Conservation (phyloP, 371 early-diverging fungal species). For the Mortierella sp. region DNA sequence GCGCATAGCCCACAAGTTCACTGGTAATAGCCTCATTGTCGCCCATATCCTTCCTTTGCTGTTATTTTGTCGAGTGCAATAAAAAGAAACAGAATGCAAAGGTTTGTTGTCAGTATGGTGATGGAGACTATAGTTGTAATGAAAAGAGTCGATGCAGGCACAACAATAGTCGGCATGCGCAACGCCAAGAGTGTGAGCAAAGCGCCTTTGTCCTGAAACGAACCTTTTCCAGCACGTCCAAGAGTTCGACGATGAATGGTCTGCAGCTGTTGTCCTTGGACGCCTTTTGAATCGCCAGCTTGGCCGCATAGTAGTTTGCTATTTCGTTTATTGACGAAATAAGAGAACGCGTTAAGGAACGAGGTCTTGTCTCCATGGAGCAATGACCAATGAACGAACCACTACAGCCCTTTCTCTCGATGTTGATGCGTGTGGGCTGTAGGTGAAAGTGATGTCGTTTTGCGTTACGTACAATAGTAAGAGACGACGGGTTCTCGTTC, state of each 20-base stretch:
- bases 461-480: constrained; percentile 83
- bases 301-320: constrained; percentile 93
- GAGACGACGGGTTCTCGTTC: constrained; percentile 87
- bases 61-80: neutral
- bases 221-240: constrained; percentile 87
- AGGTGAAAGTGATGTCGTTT: neutral
- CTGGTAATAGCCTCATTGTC: constrained; percentile 82
- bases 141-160: neutral
- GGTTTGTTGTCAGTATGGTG: neutral
- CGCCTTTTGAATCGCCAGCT: constrained; percentile 79
- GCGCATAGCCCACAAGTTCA: constrained; percentile 85
- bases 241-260: constrained; percentile 71
- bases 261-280: constrained; percentile 73
- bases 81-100: neutral
- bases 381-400: neutral
- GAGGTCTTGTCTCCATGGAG: neutral
- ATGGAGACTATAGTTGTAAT: neutral
- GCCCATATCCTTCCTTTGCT: constrained; percentile 78
- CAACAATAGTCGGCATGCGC: neutral
- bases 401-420: neutral
- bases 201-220: constrained; percentile 7
- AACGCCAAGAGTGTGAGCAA: neutral
- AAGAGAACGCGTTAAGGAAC: neutral
- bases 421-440: neutral
- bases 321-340: constrained; percentile 7